These are phyloP conservation scores for Lactifluus subvellereus DNA, from an alignment of 768 basidiomycete genomes.

Conservation along the genomic window DNA sequence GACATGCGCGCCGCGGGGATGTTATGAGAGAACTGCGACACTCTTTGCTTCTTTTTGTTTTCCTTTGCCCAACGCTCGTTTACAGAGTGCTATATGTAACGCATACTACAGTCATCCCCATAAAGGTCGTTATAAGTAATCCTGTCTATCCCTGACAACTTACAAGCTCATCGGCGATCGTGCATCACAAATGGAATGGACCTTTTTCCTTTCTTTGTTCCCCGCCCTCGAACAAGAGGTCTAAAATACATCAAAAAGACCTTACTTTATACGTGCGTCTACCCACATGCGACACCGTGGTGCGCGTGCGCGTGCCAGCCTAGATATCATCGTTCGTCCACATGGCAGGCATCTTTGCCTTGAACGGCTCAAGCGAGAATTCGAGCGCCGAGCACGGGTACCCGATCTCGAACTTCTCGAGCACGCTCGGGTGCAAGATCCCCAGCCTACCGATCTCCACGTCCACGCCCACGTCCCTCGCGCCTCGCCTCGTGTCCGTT, in stretches of 20 bases:
- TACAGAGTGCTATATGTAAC: background rate
- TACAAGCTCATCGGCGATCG: background rate
- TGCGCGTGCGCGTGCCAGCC: background rate
- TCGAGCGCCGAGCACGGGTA: slow-evolving; percentile 95
- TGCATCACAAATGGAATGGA: background rate
- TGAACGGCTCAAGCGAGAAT: slow-evolving; percentile 93
- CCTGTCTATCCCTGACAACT: background rate
- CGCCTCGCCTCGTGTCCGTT: slow-evolving; percentile 38
- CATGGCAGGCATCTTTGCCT: slow-evolving; percentile 56
- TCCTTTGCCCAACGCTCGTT: background rate
- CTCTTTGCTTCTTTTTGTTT: background rate
- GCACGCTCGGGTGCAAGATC: slow-evolving; percentile 86
- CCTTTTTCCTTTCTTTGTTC: background rate
- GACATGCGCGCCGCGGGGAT: slow-evolving; percentile 63
- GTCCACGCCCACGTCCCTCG: slow-evolving; percentile 37
- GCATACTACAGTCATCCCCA: slow-evolving; percentile 3
- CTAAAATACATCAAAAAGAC: background rate
- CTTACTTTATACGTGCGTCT: background rate
- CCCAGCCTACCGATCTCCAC: slow-evolving; percentile 83
- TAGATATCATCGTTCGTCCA: slow-evolving; percentile 47
- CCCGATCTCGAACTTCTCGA: slow-evolving; percentile 88
- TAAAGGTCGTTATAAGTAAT: slow-evolving; percentile 1
- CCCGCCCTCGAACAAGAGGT: background rate
- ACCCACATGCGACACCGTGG: background rate
- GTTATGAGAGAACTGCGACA: slow-evolving; percentile 35